Percentiles rank a stretch among this genome's conserved stretches.
Evolutionary conservation across 2,329 filamentous ascomycete species (phyloP).

Genomic region (Cadophora sp.): DNA sequence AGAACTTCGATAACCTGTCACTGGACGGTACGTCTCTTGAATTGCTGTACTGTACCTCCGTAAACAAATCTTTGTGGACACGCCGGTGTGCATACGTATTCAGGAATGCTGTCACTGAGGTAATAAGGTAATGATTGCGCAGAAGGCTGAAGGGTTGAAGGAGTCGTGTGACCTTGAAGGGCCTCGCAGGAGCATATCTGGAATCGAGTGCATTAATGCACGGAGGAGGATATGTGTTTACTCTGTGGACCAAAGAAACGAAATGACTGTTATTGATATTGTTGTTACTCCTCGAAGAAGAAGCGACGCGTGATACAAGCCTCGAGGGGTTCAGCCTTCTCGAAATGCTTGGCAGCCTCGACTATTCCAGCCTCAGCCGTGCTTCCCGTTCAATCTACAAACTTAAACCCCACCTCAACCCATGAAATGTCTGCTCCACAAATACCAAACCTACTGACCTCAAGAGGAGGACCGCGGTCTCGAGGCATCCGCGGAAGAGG

Average conservation of each 20-base stretch:
- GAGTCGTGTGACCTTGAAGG: too few relatives aligned
- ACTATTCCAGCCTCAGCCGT: background rate
- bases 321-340: slow-evolving; percentile 12
- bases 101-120: background rate
- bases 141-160: too few relatives aligned
- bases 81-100: background rate
- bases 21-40: background rate
- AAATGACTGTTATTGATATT: too few relatives aligned
- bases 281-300: too few relatives aligned
- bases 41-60: background rate
- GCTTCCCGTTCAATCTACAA: too few relatives aligned
- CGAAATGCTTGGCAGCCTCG: slow-evolving; percentile 13
- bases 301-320: too few relatives aligned
- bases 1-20: too few relatives aligned
- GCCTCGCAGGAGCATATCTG: too few relatives aligned
- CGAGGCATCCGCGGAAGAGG: slow-evolving; percentile 54
- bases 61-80: background rate
- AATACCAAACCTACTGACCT: slow-evolving; percentile 79
- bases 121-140: background rate
- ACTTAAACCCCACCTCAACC: background rate
- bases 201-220: too few relatives aligned
- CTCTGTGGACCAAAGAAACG: too few relatives aligned
- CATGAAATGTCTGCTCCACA: slow-evolving; percentile 69
- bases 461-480: slow-evolving; percentile 53
- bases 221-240: too few relatives aligned